A percentile compares a stretch with the other conserved stretches of the same genome.
Conservation (phyloP, 371 early-diverging fungal genomes). For the Aphelidium insulamus region DNA sequence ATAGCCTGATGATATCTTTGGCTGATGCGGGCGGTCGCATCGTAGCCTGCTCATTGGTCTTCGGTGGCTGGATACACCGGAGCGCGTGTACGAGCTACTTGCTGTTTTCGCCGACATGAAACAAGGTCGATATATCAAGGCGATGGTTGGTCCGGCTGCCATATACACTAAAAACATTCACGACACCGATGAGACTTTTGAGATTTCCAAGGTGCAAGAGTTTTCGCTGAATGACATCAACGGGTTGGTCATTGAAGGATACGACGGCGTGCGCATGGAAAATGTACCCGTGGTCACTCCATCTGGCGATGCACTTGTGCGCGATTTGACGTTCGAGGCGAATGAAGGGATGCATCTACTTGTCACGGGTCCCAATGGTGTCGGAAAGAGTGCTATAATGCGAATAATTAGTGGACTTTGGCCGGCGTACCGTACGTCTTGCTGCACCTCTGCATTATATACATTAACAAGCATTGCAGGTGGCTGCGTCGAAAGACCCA, state of each 20-base stretch:
- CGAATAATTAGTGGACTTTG: constrained; percentile 67
- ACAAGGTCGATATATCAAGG: no score
- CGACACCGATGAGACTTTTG: no score
- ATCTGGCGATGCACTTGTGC: constrained; percentile 39
- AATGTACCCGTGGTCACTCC: constrained; percentile 43
- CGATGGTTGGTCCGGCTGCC: no score
- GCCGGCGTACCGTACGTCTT: constrained; percentile 41
- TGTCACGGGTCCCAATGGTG: constrained; percentile 58
- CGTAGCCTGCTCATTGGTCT: no score
- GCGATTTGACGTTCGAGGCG: constrained; percentile 28
- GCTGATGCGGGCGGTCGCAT: constrained; percentile 80
- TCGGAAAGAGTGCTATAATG: constrained; percentile 56
- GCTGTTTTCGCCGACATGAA: constrained; percentile 36
- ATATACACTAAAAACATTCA: no score
- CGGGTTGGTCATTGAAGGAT: constrained; percentile 18
- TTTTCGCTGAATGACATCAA: constrained; percentile 25
- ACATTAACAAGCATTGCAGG: no score
- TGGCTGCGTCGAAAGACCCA: constrained; percentile 41
- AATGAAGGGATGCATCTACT: constrained; percentile 37
- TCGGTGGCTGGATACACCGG: constrained; percentile 65
- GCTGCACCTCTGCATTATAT: background rate
- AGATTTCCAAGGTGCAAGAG: no score
- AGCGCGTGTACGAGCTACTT: constrained; percentile 52
- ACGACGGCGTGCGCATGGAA: constrained; percentile 27
- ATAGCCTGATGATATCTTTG: constrained; percentile 42